Base-by-base conservation (phyloP, 257 asterid species). In the Orobanche coerulescens region DNA sequence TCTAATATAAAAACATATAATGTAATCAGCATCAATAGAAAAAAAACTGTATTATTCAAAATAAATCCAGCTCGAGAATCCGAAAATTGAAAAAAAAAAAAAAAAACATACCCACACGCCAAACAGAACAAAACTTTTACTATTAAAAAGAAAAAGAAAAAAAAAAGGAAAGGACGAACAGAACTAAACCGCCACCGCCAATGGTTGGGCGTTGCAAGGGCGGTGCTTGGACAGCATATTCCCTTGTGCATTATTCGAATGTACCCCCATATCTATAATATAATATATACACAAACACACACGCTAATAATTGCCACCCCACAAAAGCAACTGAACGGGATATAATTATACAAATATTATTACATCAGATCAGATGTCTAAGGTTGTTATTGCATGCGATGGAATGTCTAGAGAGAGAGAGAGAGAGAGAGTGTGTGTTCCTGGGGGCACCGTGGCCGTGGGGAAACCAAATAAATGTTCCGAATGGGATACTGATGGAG, bases 161-260 rank as follows among this genome's bases (percentile, higher is more conserved):
- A n/a, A n/a, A n/a, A n/a, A n/a, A n/a, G n/a, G n/a, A n/a, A n/a
- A n/a, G n/a, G n/a, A n/a, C n/a, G n/a, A n/a, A n/a, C n/a, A n/a
- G n/a, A n/a, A n/a, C n/a, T n/a, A n/a, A n/a, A n/a, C n/a, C n/a
- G n/a, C n/a, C n/a, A 82, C 89, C 83, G 87, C 83, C 91, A 80
- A 75, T 42, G 71, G 61, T 34, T 60, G 61, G 18, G 66, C 67
- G 74, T 68, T 66, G 82, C 71, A 71, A 49, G 73, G 68, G 68
- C 65, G 80, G 75, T 67, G 70, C 78, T 60, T 33, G 68, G 69
- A 75, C 71, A 72, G 90, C 82, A 90, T 86, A 86, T 84, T 82
- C 89, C 66, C 61, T 77, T 60, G 66, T 42, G 54, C 65, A 67
- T 72, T 72, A 81, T 84, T 68, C 82, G 93, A 86, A 81, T 86